Base-by-base conservation (phyloP, 306 rosid species). In the Corylus heterophylla region DNA sequence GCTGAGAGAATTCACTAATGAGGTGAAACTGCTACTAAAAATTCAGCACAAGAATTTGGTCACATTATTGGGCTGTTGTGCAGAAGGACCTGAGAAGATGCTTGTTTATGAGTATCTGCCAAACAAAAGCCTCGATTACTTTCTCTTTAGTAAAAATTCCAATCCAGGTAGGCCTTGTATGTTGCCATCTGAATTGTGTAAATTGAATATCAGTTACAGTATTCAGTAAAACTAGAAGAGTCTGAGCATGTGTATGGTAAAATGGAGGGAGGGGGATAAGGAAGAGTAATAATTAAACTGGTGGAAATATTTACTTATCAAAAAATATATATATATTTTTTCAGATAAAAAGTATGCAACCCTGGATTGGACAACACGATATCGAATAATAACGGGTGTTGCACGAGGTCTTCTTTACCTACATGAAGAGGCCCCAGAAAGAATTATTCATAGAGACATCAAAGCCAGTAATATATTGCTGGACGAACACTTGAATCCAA, bases 81-180 rank as follows among this genome's bases (percentile, higher is more conserved):
- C 88, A 14, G 96, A 94, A 89, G 98, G 96, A 58, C 93, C 96
- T 22, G 97, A 94, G 81, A 94, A 94, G 86, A 94, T 94, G 97
- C 96, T 94, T 79, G 94, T 94, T 20, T 94, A 94, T 47, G 97
- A 94, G 86, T 94, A 86, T 79, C 91, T 94, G 20, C 89, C 96
- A 6, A 94, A 94, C 88, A 90, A 79, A 87, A 92, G 98, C 82
- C 97, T 94, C 69, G 98, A 94, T 77, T 89, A 80, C 85, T 85
- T 94, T 74, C 84, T 94, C 3, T 94, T 94, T 52, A 89, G 97
- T 94, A 90, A 70, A 69, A 50, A n/a, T 4, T 63, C 42, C 44
- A 27, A 16, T 52, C 51, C 27, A 44, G 3, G 3, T 25, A 20
- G 25, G 62, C 18, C 50, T 56, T 69, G 4, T 42, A 45, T 49